Conservation (phyloP, 192 early-diverging fungal genomes). For the Linnemannia zychae region DNA sequence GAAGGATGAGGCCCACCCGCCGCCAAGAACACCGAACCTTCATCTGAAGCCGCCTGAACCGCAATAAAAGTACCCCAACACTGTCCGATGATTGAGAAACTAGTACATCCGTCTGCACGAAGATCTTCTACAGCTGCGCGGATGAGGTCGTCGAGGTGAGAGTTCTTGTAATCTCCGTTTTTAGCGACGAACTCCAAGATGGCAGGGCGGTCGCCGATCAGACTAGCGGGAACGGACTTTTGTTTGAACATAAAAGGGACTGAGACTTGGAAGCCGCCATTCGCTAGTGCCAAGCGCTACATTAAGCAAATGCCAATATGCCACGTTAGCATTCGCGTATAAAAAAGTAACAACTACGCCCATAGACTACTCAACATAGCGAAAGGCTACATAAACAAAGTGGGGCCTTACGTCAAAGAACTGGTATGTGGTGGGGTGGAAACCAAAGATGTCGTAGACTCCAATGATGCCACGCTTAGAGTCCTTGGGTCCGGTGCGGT, state of each 20-base stretch:
- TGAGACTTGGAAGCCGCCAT: conserved; percentile 69
- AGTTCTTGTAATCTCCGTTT: conserved; percentile 18
- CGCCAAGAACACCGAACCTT: conserved; percentile 59
- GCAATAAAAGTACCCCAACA: conserved; percentile 78
- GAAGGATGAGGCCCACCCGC: conserved; percentile 75
- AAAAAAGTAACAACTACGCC: no score
- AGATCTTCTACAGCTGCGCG: conserved; percentile 47
- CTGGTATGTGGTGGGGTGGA: conserved; percentile 70
- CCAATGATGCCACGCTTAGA: conserved; percentile 71
- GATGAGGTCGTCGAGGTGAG: conserved; percentile 12
- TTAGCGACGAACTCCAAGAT: conserved; percentile 53
- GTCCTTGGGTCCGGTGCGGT: conserved; percentile 51
- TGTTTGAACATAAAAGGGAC: conserved; percentile 76
- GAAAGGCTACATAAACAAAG: no score
- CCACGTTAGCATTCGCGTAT: no score
- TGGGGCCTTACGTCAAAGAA: conserved; percentile 74
- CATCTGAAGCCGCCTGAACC: conserved; percentile 58
- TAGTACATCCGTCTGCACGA: conserved; percentile 51
- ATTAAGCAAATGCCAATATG: background rate
- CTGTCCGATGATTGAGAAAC: conserved; percentile 71
- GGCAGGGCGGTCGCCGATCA: conserved; percentile 13
- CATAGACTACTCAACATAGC: no score
- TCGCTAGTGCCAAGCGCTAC: conserved; percentile 62
- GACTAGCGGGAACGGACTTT: conserved; percentile 31
- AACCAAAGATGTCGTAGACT: conserved; percentile 77